These are phyloP conservation scores for Chytriomyces sp. DNA, from an alignment of 192 early-diverging fungal genomes.

Conservation along the genomic window DNA sequence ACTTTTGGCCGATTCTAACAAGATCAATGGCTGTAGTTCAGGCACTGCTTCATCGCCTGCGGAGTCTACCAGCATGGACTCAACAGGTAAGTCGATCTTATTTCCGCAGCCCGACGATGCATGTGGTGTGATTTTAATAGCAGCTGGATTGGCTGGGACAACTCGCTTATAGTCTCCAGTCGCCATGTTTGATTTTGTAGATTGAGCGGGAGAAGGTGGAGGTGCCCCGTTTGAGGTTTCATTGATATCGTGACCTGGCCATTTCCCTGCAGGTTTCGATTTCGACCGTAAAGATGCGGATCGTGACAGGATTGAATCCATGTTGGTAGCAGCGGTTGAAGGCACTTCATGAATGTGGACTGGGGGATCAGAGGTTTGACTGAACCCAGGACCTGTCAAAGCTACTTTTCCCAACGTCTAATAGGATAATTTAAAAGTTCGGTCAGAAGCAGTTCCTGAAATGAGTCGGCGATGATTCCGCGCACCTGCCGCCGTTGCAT, in stretches of 20 bases:
- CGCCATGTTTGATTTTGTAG: not conserved
- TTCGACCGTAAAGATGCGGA: not conserved
- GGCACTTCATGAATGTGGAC: not conserved
- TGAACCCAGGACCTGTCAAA: not conserved
- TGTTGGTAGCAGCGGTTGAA: not conserved
- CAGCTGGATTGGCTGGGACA: not conserved
- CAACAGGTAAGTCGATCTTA: not conserved
- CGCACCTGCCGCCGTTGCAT: conserved; percentile 9
- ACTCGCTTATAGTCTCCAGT: not conserved
- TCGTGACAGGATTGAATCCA: not conserved
- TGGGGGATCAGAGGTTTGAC: not conserved
- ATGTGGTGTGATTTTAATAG: not conserved
- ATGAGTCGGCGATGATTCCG: not conserved
- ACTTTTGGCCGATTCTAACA: too few relatives aligned
- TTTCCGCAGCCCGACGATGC: not conserved
- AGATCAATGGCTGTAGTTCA: too few relatives aligned
- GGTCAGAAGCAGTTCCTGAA: conserved; percentile 1
- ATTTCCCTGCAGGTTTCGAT: not conserved
- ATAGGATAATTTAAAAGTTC: not conserved
- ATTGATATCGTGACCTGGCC: not conserved
- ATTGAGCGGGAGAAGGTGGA: not conserved
- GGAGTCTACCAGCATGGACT: too few relatives aligned
- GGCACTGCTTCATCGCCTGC: too few relatives aligned
- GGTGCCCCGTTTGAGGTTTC: not conserved
- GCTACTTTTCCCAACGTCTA: not conserved